phyloP scores from a whole-genome alignment of 352 stramenopile genomes.

The Elongisporangium anandrum region DNA sequence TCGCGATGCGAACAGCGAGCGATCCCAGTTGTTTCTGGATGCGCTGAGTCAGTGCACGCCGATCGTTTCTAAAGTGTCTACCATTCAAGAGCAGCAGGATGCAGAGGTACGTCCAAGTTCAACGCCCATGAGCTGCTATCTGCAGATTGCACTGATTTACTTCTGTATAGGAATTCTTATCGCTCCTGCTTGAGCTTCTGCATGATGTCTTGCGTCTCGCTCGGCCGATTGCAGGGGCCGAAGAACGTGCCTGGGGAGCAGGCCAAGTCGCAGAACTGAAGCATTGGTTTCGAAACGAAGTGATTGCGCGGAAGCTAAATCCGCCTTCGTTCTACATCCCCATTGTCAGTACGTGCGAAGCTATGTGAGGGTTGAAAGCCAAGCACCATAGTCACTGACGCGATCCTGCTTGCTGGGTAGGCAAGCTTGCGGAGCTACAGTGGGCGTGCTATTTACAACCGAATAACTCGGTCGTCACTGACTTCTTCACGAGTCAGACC shows the following conservation, averaged over 20 bases:
- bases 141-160: neutral
- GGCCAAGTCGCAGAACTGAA: neutral
- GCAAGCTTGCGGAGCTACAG: conserved; percentile 44
- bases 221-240: conserved; percentile 11
- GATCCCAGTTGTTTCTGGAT: conserved; percentile 21
- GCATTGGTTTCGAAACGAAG: neutral
- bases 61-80: conserved; percentile 27
- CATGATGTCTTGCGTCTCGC: conserved; percentile 43
- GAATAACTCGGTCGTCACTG: conserved; percentile 64
- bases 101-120: conserved; percentile 29
- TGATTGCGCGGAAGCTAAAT: neutral
- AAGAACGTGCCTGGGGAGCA: conserved; percentile 7
- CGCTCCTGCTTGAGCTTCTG: conserved; percentile 63
- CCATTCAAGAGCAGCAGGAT: conserved; percentile 73
- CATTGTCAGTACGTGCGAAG: conserved; percentile 43
- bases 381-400: neutral
- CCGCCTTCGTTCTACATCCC: conserved; percentile 47
- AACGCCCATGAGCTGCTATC: neutral
- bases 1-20: conserved; percentile 8
- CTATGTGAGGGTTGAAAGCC: neutral
- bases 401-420: conserved; percentile 14
- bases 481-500: conserved; percentile 67
- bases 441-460: conserved; percentile 56
- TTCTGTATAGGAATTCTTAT: conserved; percentile 50
- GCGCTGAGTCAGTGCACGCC: conserved; percentile 43